Evolutionary conservation across 352 stramenopile species (phyloP), one percentile per base, ranked within the genome.

Genomic region (Pythium plurisporium): DNA sequence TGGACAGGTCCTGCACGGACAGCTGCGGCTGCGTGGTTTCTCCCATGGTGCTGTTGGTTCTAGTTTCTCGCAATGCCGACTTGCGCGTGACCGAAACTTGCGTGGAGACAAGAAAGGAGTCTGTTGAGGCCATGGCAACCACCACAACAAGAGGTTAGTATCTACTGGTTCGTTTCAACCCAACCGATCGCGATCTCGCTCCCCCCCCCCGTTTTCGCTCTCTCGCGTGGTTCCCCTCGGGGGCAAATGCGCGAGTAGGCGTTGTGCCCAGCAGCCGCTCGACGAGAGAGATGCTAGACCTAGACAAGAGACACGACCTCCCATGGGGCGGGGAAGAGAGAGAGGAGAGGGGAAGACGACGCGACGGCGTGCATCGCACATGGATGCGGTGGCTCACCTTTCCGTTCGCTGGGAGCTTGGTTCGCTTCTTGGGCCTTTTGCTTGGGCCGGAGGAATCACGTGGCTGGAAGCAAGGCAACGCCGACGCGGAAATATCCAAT

Each of bases 1-100:
- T 97, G 22, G 76, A 76, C 54, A 98, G 79, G 79, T 99, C 89
- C 79, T 99, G 96, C 60, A 94, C 79, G 38, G 83, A 84, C 26
- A 95, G 65, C 55, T 92, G 81, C 61, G 86, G 86, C 69, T 89
- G 78, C 59, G 74, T 67, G 20, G 65, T 72, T 69, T 90, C 81
- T 50, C 64, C 71, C 81, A 91, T 91, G 6, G 6, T 69, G 40
- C n/a, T 49, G 17, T 7, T 54, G 41, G 8, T 54, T 40, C 47
- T 46, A 5, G 25, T 43, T 29, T 44, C 17, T 62, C 47, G 56
- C 52, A 41, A 40, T n/a, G 56, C 53, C 20, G 40, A 48, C 26
- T 65, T 65, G 40, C 57, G 48, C 15, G 41, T 36, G 49, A 65
- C 42, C 5, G 49, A 59, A 9, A 65, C 57, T 47, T 53, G 55